These are phyloP conservation scores for Gynandropsis gynandra DNA, from an alignment of 345 rosid species.

Conservation along the genomic window DNA sequence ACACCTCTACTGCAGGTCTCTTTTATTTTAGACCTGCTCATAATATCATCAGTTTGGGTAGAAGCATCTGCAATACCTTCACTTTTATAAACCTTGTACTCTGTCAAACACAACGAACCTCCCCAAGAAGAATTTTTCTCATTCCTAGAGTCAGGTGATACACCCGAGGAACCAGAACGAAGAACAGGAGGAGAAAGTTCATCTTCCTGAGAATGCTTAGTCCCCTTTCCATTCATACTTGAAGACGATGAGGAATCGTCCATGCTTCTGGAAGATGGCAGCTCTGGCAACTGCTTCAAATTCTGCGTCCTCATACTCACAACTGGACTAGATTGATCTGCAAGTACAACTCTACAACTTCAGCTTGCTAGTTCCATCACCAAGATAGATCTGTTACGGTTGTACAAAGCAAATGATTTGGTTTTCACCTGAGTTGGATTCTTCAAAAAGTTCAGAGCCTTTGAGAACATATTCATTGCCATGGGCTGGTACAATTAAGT, in stretches of 20 bases:
- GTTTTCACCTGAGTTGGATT: slow-evolving; percentile 54
- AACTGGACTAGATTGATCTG: slow-evolving; percentile 48
- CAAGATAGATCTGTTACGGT: not conserved
- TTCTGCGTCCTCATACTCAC: slow-evolving; percentile 29
- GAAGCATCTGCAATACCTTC: slow-evolving; percentile 86
- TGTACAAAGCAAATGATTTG: not conserved
- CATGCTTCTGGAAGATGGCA: slow-evolving; percentile 60
- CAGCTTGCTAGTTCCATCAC: not conserved
- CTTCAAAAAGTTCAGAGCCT: slow-evolving; percentile 85
- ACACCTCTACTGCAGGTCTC: slow-evolving; percentile 89
- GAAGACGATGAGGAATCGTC: slow-evolving; percentile 81
- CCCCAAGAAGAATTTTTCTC: slow-evolving; percentile 60
- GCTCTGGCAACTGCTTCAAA: slow-evolving; percentile 58
- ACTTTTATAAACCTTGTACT: slow-evolving; percentile 57
- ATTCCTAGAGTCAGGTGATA: slow-evolving; percentile 59
- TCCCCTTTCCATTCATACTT: slow-evolving; percentile 56
- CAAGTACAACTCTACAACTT: slow-evolving; percentile 6
- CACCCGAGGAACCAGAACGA: slow-evolving; percentile 45
- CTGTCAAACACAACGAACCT: slow-evolving; percentile 64
- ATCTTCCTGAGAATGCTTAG: slow-evolving; percentile 64
- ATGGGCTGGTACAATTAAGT: slow-evolving; percentile 75
- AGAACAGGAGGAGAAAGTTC: slow-evolving; percentile 64
- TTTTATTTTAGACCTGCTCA: slow-evolving; percentile 27
- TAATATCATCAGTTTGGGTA: slow-evolving; percentile 82
- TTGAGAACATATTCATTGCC: slow-evolving; percentile 89